These are phyloP conservation scores for Parietichytrium sp. DNA, from an alignment of 108 stramenopile species.

Conservation along the genomic window DNA sequence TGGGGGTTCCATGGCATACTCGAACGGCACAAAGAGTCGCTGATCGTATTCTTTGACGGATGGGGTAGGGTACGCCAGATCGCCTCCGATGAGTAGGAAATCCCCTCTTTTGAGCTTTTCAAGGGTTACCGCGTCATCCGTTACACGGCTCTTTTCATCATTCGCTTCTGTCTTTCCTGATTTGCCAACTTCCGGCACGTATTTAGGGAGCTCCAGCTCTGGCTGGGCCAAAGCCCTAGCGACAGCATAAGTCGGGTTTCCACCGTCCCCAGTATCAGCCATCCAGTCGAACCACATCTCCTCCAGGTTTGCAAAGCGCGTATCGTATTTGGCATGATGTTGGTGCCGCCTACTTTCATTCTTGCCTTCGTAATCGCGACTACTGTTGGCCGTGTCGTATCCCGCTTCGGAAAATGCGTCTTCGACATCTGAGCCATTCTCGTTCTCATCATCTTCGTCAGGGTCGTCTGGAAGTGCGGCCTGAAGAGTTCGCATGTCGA, in stretches of 20 bases:
- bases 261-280: constrained; percentile 68
- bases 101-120: constrained; percentile 59
- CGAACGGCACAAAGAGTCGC: constrained; percentile 66
- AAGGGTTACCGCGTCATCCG: background rate
- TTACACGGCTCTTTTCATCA: too few relatives aligned
- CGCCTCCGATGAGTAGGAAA: constrained; percentile 66
- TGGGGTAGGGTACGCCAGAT: constrained; percentile 68
- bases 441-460: background rate
- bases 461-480: constrained; percentile 43
- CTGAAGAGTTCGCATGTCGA: constrained; percentile 67
- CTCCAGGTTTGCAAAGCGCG: constrained; percentile 3
- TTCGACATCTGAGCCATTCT: constrained; percentile 23
- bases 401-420: background rate
- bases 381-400: background rate
- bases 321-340: too few relatives aligned
- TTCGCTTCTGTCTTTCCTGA: too few relatives aligned
- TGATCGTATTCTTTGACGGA: constrained; percentile 56
- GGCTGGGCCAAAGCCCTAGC: constrained; percentile 64
- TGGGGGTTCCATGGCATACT: constrained; percentile 66
- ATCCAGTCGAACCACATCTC: constrained; percentile 68
- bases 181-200: background rate
- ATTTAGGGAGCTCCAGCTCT: constrained; percentile 46
- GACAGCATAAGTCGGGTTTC: constrained; percentile 66
- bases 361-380: too few relatives aligned
- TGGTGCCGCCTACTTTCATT: too few relatives aligned